phyloP scores from a whole-genome alignment of 1,284 basidiomycete genomes.

The Cystobasidium sp. region DNA sequence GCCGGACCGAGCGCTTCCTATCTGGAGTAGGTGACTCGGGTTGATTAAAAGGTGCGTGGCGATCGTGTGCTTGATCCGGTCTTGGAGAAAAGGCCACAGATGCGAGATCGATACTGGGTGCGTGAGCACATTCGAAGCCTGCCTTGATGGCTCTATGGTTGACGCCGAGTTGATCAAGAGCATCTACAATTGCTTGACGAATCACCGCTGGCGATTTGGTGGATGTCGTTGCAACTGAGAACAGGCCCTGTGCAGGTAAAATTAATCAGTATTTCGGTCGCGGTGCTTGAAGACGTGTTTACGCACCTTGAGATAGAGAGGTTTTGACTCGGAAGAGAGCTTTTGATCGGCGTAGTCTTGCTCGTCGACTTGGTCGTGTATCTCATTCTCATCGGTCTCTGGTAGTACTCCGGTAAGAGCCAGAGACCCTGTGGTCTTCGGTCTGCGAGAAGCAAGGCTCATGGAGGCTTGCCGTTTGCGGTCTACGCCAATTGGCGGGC shows the following conservation, averaged over 20 bases:
- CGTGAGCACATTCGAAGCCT: conserved; percentile 94
- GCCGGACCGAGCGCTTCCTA: conserved; percentile 45
- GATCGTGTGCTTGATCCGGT: conserved; percentile 50
- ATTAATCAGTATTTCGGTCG: neutral
- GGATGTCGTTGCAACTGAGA: conserved; percentile 84
- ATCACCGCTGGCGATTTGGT: conserved; percentile 82
- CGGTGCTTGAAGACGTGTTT: too few relatives aligned
- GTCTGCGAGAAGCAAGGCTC: conserved; percentile 27
- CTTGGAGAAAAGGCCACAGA: conserved; percentile 63
- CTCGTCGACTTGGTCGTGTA: conserved; percentile 46
- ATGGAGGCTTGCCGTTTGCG: conserved; percentile 21
- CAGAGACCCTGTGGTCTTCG: conserved; percentile 39
- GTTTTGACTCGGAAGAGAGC: conserved; percentile 65
- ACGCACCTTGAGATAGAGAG: conserved; percentile 73
- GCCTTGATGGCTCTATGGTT: conserved; percentile 87
- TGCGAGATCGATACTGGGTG: conserved; percentile 86
- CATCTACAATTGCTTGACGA: conserved; percentile 80
- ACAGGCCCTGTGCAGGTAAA: conserved; percentile 57
- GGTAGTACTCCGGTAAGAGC: conserved; percentile 3
- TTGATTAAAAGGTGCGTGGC: conserved; percentile 51
- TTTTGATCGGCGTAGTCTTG: conserved; percentile 62
- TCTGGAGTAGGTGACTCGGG: conserved; percentile 62
- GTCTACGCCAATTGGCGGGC: conserved; percentile 17
- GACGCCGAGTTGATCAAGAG: conserved; percentile 90
- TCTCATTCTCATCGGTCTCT: conserved; percentile 46